These are phyloP conservation scores for Blastomyces gilchristii DNA, from an alignment of 2,329 filamentous ascomycete species.

Conservation along the genomic window DNA sequence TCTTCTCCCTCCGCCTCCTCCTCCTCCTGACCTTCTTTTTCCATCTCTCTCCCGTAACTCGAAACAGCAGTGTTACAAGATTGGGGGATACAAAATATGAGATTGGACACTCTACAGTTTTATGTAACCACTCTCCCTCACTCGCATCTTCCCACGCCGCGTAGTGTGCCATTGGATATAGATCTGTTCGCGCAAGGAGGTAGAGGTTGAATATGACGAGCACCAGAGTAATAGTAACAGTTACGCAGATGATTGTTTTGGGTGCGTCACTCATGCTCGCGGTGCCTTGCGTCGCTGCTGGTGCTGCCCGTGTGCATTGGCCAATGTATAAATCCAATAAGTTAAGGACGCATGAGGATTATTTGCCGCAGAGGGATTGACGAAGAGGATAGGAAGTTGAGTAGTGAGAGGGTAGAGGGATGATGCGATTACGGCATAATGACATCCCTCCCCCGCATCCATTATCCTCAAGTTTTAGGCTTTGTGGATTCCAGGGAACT, in stretches of 20 bases:
- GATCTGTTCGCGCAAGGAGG: conserved; percentile 11
- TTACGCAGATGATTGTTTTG: background rate
- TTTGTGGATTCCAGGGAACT: background rate
- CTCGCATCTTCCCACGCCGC: background rate
- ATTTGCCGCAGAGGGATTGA: background rate
- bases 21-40: too few relatives aligned
- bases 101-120: conserved; percentile 19
- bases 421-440: background rate
- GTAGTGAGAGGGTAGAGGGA: background rate
- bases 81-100: background rate
- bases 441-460: background rate
- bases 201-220: conserved; percentile 6
- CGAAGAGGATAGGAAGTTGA: background rate
- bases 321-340: background rate
- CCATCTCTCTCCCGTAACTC: background rate
- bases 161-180: conserved; percentile 5
- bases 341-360: background rate
- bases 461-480: background rate
- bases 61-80: background rate
- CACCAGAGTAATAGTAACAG: background rate
- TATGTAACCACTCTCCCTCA: background rate
- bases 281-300: background rate
- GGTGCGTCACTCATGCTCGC: background rate
- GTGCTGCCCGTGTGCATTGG: background rate
- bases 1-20: too few relatives aligned